Base-by-base conservation (phyloP, 139 green algal genomes). In the Protoeuglena noctilucae region DNA sequence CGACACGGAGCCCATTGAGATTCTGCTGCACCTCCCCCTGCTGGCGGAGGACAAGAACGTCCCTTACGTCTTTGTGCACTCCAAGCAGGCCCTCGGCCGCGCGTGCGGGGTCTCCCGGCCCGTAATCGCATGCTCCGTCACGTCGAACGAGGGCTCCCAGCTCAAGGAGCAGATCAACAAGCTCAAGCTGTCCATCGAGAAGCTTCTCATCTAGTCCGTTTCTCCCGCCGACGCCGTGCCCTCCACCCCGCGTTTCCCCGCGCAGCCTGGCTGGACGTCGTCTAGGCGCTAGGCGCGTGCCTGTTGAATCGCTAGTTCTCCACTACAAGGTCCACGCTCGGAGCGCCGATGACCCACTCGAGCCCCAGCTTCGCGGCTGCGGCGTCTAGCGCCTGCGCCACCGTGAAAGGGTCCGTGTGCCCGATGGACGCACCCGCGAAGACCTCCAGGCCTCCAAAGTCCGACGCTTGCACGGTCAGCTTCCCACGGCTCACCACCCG, bases 41-140 rank as follows among this genome's bases (percentile, higher is more conserved):
- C 80, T 98, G 45, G 90, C 91, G 21, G 91, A 98, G 69, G 91
- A 98, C 76, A 98, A 98, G 84, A 97, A 98, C 69, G 90, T 97
- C 23, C 91, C 91, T 18, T 98, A 98, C 65, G 91, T 98, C 2
- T 98, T 98, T 64, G 85, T 98, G 2, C 85, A 88, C 5, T 94
- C 81, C 40, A 96, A 96, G 72, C 69, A 79, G 51, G 91, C 91
- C 0, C 72, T 98, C 53, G 91, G 91, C 12, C 73, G 91, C 50
- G 88, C 91, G 29, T 98, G 91, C 70, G 91, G 91, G n/a, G 91
- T 98, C 1, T 88, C 85, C 0, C 66, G 91, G 18, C 86, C 88
- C 39, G 88, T 63, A 26, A 96, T 98, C 31, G 71, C 90, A 0
- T 75, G 66, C 49, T 93, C 79, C 21, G 81, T 98, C 23, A 98